Percentiles rank a stretch among this genome's conserved stretches.
phyloP scores from a whole-genome alignment of 768 basidiomycete species.

The Suillus hirtellus region DNA sequence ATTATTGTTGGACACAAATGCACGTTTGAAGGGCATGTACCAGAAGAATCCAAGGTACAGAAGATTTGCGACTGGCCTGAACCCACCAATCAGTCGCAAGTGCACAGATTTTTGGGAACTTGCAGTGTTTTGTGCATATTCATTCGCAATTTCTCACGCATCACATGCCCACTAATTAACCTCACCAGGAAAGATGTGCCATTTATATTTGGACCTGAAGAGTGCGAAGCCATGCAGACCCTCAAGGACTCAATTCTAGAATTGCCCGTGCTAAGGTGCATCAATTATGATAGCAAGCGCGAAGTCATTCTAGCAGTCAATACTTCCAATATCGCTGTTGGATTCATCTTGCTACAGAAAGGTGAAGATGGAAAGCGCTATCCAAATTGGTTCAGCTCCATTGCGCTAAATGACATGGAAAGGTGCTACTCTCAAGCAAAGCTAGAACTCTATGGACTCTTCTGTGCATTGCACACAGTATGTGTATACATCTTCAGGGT shows the following conservation, averaged over 20 bases:
- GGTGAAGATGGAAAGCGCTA: conserved; percentile 18
- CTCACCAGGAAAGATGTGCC: conserved; percentile 28
- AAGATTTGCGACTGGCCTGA: conserved; percentile 35
- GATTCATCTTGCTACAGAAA: conserved; percentile 15
- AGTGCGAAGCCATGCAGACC: too few relatives aligned
- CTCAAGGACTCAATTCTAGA: too few relatives aligned
- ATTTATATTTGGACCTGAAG: conserved; percentile 22
- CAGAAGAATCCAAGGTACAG: conserved; percentile 25
- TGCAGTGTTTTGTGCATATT: conserved; percentile 28
- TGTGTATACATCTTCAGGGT: conserved; percentile 30
- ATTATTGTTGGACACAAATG: conserved; percentile 40
- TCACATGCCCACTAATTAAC: conserved; percentile 23
- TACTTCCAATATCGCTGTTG: not conserved
- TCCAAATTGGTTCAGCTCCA: conserved; percentile 39
- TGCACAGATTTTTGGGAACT: conserved; percentile 31
- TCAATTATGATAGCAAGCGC: too few relatives aligned
- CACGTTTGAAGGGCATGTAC: conserved; percentile 33
- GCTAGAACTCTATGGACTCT: conserved; percentile 27
- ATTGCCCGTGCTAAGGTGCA: too few relatives aligned
- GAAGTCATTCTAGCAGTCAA: too few relatives aligned
- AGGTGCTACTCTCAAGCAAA: conserved; percentile 25
- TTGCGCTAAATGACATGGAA: conserved; percentile 33
- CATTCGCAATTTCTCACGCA: conserved; percentile 27
- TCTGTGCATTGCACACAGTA: conserved; percentile 19
- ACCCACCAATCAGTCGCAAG: conserved; percentile 12